Percentiles rank a stretch among this genome's conserved stretches.
Conservation (phyloP, 768 basidiomycete species). For the Xerocomus spinulosus region DNA sequence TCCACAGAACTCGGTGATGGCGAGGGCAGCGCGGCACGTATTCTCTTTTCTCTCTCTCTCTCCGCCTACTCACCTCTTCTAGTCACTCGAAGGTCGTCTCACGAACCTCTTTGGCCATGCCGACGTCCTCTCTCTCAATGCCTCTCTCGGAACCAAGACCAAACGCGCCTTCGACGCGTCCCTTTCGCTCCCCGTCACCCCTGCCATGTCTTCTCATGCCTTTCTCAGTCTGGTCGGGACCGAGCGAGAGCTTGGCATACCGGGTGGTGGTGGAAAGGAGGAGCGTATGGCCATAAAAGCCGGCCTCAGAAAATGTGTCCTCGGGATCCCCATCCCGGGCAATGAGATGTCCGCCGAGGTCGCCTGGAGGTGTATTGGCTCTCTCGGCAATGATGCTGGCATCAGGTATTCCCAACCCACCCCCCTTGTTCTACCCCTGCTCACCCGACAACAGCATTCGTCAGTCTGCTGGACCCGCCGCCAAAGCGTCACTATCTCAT, state of each 20-base stretch:
- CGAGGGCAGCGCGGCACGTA: conserved; percentile 86
- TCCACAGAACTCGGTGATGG: conserved; percentile 91
- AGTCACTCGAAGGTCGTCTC: conserved; percentile 78
- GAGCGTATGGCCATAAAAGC: conserved; percentile 64
- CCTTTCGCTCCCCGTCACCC: conserved; percentile 56
- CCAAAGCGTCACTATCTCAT: conserved; percentile 84
- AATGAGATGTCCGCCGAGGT: conserved; percentile 88
- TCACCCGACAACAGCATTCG: conserved; percentile 56
- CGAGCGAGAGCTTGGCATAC: conserved; percentile 63
- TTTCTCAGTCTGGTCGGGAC: conserved; percentile 68
- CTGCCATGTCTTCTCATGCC: conserved; percentile 60
- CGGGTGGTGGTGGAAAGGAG: conserved; percentile 24
- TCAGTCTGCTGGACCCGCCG: conserved; percentile 70
- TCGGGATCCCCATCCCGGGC: conserved; percentile 13
- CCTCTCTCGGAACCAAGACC: conserved; percentile 85
- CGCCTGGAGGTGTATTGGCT: conserved; percentile 68
- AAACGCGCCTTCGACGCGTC: conserved; percentile 75
- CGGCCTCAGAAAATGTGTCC: conserved; percentile 36
- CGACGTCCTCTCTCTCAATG: conserved; percentile 78
- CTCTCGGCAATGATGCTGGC: conserved; percentile 71
- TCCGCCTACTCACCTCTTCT: neutral
- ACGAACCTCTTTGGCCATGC: conserved; percentile 90
- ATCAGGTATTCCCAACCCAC: conserved; percentile 50
- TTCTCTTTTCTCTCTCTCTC: neutral
- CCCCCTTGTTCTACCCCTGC: neutral